Base-by-base conservation (phyloP, 495 filamentous ascomycete genomes). In the Amniculicola lignicola region DNA sequence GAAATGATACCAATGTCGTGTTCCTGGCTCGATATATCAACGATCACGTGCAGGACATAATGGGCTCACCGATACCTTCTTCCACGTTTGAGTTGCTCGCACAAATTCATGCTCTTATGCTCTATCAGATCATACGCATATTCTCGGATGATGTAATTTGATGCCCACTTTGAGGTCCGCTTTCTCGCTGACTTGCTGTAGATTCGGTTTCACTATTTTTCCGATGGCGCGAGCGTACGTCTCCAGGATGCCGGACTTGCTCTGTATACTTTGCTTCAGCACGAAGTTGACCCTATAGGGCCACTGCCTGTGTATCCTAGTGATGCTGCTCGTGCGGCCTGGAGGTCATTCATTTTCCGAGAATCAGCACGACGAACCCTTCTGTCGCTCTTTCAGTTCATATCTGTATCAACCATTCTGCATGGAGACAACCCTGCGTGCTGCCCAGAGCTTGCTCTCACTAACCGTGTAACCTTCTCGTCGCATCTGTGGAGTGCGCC, bases 401-500 rank as follows among this genome's bases (percentile, higher is more conserved):
- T 54, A 3, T 24, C 39, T 0, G 22, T 54, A 16, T 50, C 19
- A n/a, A 45, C 50, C 18, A 43, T 61, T 0, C 16, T 61, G 0
- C 35, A 22, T 14, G 57, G 51, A 12, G n/a, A 18, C 7, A 1
- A 23, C 1, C 1, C 3, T 2, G 3, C 21, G 11, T 61, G 57
- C 28, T 2, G 24, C 4, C 7, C 33, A 11, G 19, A 46, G 5
- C 14, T 25, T 15, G 31, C 35, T 22, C 1, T 31, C 1, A 29
- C 27, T 4, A 54, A 39, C 22, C 50, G 51, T 9, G 28, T 61
- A 3, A 38, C 50, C 3, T n/a, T 50, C 5, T 79, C 76, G 2
- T 69, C 73, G 16, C 67, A 75, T 56, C 61, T 81, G 24, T 81
- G 78, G 78, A 54, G 67, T 25, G 73, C 78, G 5, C 55, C 49